phyloP scores from a whole-genome alignment of 805 yeast species.

The Pichia californica region DNA sequence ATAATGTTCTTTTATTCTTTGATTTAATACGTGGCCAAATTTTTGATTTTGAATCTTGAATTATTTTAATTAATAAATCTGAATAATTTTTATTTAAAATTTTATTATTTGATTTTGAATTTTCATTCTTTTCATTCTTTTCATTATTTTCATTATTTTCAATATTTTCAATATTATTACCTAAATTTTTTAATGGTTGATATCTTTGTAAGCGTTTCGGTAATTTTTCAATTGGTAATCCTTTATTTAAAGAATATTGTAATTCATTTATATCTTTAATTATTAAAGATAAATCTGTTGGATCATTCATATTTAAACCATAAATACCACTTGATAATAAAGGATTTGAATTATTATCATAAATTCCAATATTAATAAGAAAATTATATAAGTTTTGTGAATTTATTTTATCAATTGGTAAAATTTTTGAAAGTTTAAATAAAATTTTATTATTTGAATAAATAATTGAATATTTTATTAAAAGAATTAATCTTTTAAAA shows the following conservation, averaged over 20 bases:
- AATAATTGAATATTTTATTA: slow-evolving; percentile 25
- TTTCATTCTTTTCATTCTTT: too few relatives aligned
- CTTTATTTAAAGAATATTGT: slow-evolving; percentile 7
- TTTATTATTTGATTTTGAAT: too few relatives aligned
- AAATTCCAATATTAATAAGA: slow-evolving; percentile 16
- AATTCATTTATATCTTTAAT: slow-evolving; percentile 3
- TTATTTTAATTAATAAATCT: slow-evolving; percentile 1
- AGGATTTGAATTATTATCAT: slow-evolving; percentile 18
- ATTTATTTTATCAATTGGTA: slow-evolving; percentile 1
- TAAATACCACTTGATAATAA: slow-evolving; percentile 24
- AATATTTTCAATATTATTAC: background rate
- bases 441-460: slow-evolving; percentile 27
- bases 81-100: slow-evolving; percentile 5
- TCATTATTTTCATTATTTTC: too few relatives aligned
- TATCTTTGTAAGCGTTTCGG: slow-evolving; percentile 5
- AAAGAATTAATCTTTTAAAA: slow-evolving; percentile 19
- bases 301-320: slow-evolving; percentile 10
- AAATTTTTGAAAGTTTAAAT: slow-evolving; percentile 13
- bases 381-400: slow-evolving; percentile 15
- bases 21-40: background rate
- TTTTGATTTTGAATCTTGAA: slow-evolving; percentile 1
- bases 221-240: background rate
- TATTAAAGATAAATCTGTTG: slow-evolving; percentile 2
- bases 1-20: slow-evolving; percentile 10
- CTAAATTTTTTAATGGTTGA: slow-evolving; percentile 1